Evolutionary conservation across 768 basidiomycete genomes (phyloP).

Genomic region (Tricholoma hemisulphureum): DNA sequence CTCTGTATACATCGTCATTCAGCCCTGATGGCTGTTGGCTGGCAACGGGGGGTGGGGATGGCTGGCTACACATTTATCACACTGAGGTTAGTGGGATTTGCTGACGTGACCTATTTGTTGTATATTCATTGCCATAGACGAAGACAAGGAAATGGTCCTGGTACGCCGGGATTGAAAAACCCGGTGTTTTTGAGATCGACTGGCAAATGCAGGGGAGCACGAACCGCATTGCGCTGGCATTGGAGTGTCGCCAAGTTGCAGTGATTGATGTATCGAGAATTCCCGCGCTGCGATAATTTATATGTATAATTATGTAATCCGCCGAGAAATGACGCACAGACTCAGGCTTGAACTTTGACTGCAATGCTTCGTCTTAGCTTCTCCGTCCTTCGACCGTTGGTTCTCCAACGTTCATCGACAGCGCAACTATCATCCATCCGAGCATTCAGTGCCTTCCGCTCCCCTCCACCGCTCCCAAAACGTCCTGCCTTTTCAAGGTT

Average conservation of each 20-base stretch:
- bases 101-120: background rate
- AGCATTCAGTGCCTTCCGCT: conserved; percentile 27
- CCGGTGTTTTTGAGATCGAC: conserved; percentile 73
- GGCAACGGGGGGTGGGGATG: conserved; percentile 79
- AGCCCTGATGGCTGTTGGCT: conserved; percentile 72
- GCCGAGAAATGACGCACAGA: conserved; percentile 42
- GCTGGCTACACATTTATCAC: conserved; percentile 70
- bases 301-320: too few species aligned
- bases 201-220: conserved; percentile 58
- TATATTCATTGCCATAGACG: conserved; percentile 25
- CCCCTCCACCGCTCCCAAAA: conserved; percentile 26
- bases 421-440: conserved; percentile 7
- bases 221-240: conserved; percentile 65
- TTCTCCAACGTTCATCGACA: conserved; percentile 5
- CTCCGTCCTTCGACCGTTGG: conserved; percentile 10
- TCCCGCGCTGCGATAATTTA: conserved; percentile 35
- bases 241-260: conserved; percentile 67
- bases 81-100: conserved; percentile 46
- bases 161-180: conserved; percentile 55
- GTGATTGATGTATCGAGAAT: conserved; percentile 61
- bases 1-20: conserved; percentile 73
- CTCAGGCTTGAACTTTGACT: background rate
- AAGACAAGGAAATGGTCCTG: conserved; percentile 62
- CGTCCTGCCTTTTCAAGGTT: conserved; percentile 25
- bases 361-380: conserved; percentile 10